Conservation (phyloP, 306 rosid genomes). For the Lathyrus aphaca region DNA sequence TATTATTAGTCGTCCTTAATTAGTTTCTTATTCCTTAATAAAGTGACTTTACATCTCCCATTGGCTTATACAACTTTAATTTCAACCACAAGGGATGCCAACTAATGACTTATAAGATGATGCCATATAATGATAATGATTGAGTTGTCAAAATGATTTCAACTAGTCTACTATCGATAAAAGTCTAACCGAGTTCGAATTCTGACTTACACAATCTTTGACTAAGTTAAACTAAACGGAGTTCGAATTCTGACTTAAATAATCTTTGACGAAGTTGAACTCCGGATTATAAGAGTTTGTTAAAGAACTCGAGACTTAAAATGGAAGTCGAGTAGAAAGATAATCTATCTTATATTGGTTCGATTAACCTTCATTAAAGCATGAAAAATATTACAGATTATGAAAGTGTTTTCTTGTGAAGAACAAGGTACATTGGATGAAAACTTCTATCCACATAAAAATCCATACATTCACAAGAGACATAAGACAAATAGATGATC, state of each 20-base stretch:
- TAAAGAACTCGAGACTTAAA: no score
- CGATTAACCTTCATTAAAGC: slow-evolving; percentile 36
- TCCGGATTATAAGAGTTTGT: neutral
- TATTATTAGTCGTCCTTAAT: slow-evolving; percentile 38
- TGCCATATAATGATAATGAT: neutral
- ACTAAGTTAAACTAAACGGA: no score
- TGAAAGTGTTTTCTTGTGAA: slow-evolving; percentile 33
- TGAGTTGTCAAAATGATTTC: neutral
- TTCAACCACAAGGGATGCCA: slow-evolving; percentile 18
- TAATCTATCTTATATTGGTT: slow-evolving; percentile 19
- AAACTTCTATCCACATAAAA: slow-evolving; percentile 40
- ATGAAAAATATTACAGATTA: slow-evolving; percentile 40
- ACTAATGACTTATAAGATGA: slow-evolving; percentile 4
- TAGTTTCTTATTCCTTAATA: slow-evolving; percentile 31
- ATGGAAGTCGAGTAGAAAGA: neutral
- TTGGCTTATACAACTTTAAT: slow-evolving; percentile 4
- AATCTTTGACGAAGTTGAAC: no score
- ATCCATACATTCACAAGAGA: slow-evolving; percentile 57
- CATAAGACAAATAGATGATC: slow-evolving; percentile 46
- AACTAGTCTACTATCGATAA: neutral
- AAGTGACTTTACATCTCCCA: slow-evolving; percentile 43
- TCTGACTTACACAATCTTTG: neutral
- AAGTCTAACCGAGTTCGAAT: neutral
- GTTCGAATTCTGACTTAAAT: no score
- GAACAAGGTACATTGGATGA: slow-evolving; percentile 35